Conservation (phyloP, 768 basidiomycete genomes). For the Trametes maxima region DNA sequence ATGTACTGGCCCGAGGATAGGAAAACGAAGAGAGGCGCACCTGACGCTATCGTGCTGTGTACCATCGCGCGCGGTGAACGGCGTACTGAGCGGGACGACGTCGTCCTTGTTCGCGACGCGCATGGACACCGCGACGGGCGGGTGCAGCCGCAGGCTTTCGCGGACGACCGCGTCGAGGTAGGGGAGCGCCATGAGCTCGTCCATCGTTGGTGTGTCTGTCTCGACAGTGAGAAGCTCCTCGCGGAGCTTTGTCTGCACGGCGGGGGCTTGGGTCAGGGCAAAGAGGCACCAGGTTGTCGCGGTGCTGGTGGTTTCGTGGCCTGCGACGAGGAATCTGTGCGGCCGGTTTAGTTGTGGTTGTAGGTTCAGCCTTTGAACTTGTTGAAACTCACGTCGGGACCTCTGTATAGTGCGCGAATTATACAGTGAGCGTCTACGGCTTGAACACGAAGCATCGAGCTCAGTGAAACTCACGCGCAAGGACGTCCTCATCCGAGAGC, state of each 20-base stretch:
- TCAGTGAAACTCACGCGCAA: slow-evolving; percentile 45
- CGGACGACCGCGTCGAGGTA: slow-evolving; percentile 68
- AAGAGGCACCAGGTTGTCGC: slow-evolving; percentile 41
- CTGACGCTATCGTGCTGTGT: slow-evolving; percentile 19
- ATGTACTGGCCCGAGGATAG: too few species aligned
- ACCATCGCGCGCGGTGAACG: slow-evolving; percentile 28
- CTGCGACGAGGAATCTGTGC: slow-evolving; percentile 36
- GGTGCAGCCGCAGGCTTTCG: slow-evolving; percentile 58
- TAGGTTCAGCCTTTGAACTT: too few species aligned
- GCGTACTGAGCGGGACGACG: slow-evolving; percentile 49
- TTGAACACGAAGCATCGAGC: too few species aligned
- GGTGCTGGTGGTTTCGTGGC: slow-evolving; percentile 48
- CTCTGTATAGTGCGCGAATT: slow-evolving; percentile 9
- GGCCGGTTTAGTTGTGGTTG: background rate
- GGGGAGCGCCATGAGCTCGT: slow-evolving; percentile 62
- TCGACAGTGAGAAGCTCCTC: slow-evolving; percentile 44
- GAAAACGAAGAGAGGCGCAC: slow-evolving; percentile 30
- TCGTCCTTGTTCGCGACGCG: slow-evolving; percentile 49
- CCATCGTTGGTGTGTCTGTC: slow-evolving; percentile 60
- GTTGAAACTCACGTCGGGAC: slow-evolving; percentile 23
- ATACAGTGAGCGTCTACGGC: too few species aligned
- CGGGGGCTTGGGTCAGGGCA: slow-evolving; percentile 41
- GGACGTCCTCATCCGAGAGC: slow-evolving; percentile 63
- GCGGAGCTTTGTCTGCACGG: slow-evolving; percentile 42
- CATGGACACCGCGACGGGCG: slow-evolving; percentile 52